Evolutionary conservation across 2,329 filamentous ascomycete genomes (phyloP).

Genomic region (Colletotrichum agaves): DNA sequence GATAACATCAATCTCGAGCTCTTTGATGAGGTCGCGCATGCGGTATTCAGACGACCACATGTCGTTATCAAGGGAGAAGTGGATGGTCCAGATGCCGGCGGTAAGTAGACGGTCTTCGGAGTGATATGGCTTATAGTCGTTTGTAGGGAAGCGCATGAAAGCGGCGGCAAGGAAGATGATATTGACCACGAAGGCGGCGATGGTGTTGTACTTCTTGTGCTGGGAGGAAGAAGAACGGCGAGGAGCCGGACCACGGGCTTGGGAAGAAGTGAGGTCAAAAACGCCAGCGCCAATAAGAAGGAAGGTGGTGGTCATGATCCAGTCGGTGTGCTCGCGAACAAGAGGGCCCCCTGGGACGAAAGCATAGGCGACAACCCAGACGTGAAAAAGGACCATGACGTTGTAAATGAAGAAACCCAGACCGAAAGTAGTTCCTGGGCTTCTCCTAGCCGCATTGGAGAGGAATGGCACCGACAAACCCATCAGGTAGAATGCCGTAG

Average conservation of each 20-base stretch:
- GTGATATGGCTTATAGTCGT: constrained; percentile 93
- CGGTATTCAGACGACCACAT: constrained; percentile 98
- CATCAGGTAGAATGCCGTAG: constrained; percentile 82
- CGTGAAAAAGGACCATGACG: constrained; percentile 93
- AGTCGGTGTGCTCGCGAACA: constrained; percentile 93
- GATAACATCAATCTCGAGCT: constrained; percentile 96
- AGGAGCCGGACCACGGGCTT: constrained; percentile 52
- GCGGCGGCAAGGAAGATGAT: constrained; percentile 82
- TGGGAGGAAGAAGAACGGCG: constrained; percentile 51
- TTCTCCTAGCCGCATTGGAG: constrained; percentile 78
- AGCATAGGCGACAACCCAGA: constrained; percentile 98
- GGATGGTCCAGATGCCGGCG: constrained; percentile 97
- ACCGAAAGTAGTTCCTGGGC: constrained; percentile 84
- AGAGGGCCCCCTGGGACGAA: constrained; percentile 95
- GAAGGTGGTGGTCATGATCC: constrained; percentile 92
- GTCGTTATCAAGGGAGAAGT: constrained; percentile 97
- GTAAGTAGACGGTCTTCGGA: constrained; percentile 87
- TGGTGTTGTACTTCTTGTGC: constrained; percentile 63
- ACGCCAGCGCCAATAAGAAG: constrained; percentile 85
- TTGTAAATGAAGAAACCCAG: constrained; percentile 93
- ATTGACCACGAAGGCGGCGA: constrained; percentile 78
- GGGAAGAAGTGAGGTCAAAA: constrained; percentile 72
- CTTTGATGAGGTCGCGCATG: constrained; percentile 89
- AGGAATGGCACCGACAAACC: constrained; percentile 82
- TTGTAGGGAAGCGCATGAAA: constrained; percentile 90